These are phyloP conservation scores for Coprinopsis cinerea DNA, from an alignment of 768 basidiomycete genomes.

Conservation along the genomic window DNA sequence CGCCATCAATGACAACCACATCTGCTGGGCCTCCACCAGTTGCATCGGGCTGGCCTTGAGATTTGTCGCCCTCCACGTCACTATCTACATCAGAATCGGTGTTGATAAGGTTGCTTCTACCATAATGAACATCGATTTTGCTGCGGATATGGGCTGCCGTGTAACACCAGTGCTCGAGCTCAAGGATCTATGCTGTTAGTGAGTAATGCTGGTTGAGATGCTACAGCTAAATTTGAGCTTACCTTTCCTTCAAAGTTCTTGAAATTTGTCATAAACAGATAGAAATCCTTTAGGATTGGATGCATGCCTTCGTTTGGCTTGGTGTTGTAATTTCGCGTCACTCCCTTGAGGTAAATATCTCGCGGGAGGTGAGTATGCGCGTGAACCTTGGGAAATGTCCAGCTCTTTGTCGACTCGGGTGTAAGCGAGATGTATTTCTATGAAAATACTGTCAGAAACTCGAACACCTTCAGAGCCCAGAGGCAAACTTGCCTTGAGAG, in stretches of 20 bases:
- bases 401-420: constrained; percentile 15
- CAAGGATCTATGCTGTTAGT: not conserved
- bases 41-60: not conserved
- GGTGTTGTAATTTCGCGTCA: not conserved
- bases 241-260: not conserved
- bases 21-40: not conserved
- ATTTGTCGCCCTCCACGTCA: not conserved
- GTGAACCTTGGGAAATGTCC: constrained; percentile 34
- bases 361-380: constrained; percentile 22
- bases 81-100: not conserved
- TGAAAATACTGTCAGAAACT: not conserved
- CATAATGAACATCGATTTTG: not conserved
- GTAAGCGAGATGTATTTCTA: not conserved
- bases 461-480: constrained; percentile 1
- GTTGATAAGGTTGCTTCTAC: not conserved
- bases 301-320: not conserved
- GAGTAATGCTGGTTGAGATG: not conserved
- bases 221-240: not conserved
- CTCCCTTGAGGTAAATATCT: constrained; percentile 30
- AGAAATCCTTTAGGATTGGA: not conserved
- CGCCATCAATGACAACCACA: not conserved
- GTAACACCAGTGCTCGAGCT: not conserved
- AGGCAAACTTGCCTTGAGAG: constrained; percentile 18
- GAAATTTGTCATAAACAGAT: not conserved
- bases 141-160: not conserved